A percentile compares a stretch with the other conserved stretches of the same genome.
Conservation (phyloP, 257 asterid genomes). For the Scutellaria minor region DNA sequence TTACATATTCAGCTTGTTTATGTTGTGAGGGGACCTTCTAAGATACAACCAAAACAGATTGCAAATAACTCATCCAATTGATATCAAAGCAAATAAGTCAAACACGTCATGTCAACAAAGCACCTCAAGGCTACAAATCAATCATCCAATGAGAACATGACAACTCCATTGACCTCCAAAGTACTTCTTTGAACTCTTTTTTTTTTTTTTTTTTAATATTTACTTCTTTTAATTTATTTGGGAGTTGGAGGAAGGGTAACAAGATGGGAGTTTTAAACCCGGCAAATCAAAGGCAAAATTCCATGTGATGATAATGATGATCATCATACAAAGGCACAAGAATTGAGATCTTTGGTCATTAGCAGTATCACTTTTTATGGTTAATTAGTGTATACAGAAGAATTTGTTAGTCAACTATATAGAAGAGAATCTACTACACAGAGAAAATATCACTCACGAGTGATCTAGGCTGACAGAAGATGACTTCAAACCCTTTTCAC, state of each 20-base stretch:
- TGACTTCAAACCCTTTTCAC: conserved; percentile 67
- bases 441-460: conserved; percentile 60
- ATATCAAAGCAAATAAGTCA: background rate
- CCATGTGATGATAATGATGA: background rate
- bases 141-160: too few species aligned
- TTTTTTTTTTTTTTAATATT: background rate
- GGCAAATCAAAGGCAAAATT: conserved; percentile 23
- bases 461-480: conserved; percentile 84
- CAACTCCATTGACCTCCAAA: too few species aligned
- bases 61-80: background rate
- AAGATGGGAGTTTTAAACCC: background rate
- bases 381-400: conserved; percentile 13
- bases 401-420: background rate
- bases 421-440: conserved; percentile 20
- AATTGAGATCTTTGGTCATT: background rate
- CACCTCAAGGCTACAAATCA: too few species aligned
- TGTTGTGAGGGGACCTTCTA: background rate
- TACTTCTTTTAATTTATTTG: background rate
- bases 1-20: background rate
- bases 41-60: background rate
- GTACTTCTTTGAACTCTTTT: background rate
- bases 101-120: too few species aligned
- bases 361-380: conserved; percentile 14
- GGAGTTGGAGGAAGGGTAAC: background rate
- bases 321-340: conserved; percentile 17